A percentile compares a stretch with the other conserved stretches of the same genome.
phyloP scores from a whole-genome alignment of 2,329 filamentous ascomycete species.

The Penicillium sp. region DNA sequence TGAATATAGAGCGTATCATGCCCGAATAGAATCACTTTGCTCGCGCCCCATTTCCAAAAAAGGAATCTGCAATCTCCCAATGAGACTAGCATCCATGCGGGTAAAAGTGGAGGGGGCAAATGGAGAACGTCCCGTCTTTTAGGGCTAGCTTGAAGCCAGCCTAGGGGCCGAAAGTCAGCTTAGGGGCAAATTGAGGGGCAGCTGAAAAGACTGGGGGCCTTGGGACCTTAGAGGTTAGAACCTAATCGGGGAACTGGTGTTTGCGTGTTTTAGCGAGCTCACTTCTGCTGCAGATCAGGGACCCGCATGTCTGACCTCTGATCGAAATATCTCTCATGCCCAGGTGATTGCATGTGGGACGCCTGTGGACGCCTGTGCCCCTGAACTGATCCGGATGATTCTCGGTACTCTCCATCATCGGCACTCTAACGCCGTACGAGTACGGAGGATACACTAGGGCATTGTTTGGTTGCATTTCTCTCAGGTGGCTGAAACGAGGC shows the following conservation, averaged over 20 bases:
- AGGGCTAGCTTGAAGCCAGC: neutral
- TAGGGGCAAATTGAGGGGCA: too few relatives aligned
- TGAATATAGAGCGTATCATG: neutral
- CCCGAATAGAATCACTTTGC: neutral
- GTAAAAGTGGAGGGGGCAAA: neutral
- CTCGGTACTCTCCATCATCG: neutral
- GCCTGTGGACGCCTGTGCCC: neutral
- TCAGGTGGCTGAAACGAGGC: neutral
- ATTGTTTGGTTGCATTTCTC: neutral
- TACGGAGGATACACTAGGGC: neutral
- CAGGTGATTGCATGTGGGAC: too few relatives aligned
- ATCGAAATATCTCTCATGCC: neutral
- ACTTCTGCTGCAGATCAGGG: neutral
- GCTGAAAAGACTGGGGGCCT: too few relatives aligned
- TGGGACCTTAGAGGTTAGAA: neutral
- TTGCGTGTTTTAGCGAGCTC: neutral
- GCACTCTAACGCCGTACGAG: too few relatives aligned
- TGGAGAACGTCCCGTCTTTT: neutral
- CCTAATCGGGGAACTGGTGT: neutral
- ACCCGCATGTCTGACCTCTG: neutral
- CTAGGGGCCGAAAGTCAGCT: neutral
- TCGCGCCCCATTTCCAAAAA: neutral
- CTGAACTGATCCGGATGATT: neutral
- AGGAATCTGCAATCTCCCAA: neutral
- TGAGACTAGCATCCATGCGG: neutral